Percentiles rank a stretch among this genome's conserved stretches.
Evolutionary conservation across 225 moss, liverwort and hornwort species (phyloP).

Genomic region (Pleurozium schreberi): DNA sequence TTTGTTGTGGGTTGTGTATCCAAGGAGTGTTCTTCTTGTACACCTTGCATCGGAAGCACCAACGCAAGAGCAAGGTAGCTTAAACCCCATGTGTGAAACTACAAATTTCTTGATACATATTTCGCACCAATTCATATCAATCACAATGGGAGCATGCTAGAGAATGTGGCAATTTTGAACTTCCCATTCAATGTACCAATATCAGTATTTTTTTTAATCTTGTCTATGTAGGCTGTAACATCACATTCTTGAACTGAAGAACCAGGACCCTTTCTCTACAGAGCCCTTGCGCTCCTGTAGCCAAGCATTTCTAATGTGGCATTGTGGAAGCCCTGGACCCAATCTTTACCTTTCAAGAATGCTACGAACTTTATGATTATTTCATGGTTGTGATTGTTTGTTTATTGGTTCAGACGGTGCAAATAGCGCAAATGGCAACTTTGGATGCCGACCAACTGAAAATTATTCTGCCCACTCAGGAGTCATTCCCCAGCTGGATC

Average conservation of each 20-base stretch:
- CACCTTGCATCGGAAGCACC: slow-evolving; percentile 37
- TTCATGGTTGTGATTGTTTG: not conserved
- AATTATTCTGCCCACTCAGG: slow-evolving; percentile 8
- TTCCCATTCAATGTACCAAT: not conserved
- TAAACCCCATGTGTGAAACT: not conserved
- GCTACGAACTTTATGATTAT: too few species aligned
- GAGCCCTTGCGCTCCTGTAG: not conserved
- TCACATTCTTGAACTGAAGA: not conserved
- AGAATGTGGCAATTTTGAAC: not conserved
- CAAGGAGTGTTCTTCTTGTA: slow-evolving; percentile 40
- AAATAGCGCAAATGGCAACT: slow-evolving; percentile 56
- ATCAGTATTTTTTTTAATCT: not conserved
- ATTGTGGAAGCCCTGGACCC: not conserved
- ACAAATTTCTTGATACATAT: not conserved
- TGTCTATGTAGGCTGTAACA: not conserved
- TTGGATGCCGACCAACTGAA: slow-evolving; percentile 26
- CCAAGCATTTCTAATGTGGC: not conserved
- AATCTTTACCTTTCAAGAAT: not conserved
- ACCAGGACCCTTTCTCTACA: not conserved
- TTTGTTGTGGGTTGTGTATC: slow-evolving; percentile 23
- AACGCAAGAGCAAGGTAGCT: slow-evolving; percentile 53
- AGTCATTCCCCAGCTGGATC: slow-evolving; percentile 56
- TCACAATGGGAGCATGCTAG: not conserved
- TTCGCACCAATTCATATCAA: too few species aligned
- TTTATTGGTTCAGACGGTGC: slow-evolving; percentile 26